Evolutionary conservation across 2,329 filamentous ascomycete species (phyloP).

Genomic region (Microascus cirrosus): DNA sequence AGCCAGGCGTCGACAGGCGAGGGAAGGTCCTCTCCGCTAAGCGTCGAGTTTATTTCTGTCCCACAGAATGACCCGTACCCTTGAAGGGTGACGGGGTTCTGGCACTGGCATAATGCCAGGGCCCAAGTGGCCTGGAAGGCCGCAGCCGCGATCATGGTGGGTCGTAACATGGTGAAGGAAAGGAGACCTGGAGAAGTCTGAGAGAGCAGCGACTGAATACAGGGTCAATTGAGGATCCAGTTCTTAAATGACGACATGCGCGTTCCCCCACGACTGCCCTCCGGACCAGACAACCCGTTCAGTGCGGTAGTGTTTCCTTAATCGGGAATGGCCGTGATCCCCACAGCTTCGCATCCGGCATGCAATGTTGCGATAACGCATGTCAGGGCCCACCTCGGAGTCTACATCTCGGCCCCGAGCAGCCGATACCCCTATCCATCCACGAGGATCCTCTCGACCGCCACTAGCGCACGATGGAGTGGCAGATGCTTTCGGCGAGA

Average conservation of each 20-base stretch:
- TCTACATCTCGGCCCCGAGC: not conserved
- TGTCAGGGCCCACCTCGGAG: not conserved
- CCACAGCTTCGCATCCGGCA: not conserved
- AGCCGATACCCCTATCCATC: not conserved
- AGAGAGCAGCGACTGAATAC: not conserved
- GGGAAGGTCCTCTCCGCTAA: slow-evolving; percentile 19
- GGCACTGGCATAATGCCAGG: not conserved
- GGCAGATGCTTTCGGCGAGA: not conserved
- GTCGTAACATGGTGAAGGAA: not conserved
- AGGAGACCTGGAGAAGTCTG: not conserved
- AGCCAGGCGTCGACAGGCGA: slow-evolving; percentile 32
- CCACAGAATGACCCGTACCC: slow-evolving; percentile 28
- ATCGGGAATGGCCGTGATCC: not conserved
- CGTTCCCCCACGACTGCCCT: not conserved
- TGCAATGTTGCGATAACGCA: not conserved
- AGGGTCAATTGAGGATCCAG: not conserved
- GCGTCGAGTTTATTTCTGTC: slow-evolving; percentile 20
- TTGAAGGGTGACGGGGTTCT: slow-evolving; percentile 16
- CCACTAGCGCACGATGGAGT: not conserved
- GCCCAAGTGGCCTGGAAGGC: not conserved
- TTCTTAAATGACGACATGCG: not conserved
- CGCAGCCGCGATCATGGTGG: not conserved
- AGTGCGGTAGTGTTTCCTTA: not conserved
- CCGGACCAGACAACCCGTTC: not conserved
- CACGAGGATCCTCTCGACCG: not conserved